Conservation (phyloP, 2,329 filamentous ascomycete species). For the Pyrenochaeta sp. region DNA sequence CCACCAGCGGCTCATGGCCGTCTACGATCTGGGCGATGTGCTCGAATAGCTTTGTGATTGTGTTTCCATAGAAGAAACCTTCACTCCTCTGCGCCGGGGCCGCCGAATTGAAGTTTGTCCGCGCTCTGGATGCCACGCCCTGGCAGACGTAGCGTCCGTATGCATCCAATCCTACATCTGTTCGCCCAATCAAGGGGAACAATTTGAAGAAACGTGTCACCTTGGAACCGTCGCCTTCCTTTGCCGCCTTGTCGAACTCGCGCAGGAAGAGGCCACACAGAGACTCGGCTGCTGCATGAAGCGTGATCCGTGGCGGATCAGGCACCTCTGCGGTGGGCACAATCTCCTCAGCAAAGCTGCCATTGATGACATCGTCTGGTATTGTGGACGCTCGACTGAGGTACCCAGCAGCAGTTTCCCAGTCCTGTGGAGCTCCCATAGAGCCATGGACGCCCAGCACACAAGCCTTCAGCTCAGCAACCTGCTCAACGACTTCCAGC, state of each 20-base stretch:
- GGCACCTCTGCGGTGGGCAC: constrained; percentile 96
- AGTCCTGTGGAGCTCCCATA: constrained; percentile 98
- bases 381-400: constrained; percentile 83
- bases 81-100: constrained; percentile 71
- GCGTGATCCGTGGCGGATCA: constrained; percentile 84
- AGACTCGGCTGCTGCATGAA: constrained; percentile 87
- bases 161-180: constrained; percentile 89
- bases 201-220: constrained; percentile 98
- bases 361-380: constrained; percentile 79
- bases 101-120: constrained; percentile 78
- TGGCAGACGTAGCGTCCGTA: constrained; percentile 97
- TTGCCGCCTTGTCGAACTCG: constrained; percentile 92
- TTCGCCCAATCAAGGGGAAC: constrained; percentile 90
- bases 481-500: constrained; percentile 90
- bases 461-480: constrained; percentile 95
- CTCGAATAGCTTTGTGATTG: constrained; percentile 91
- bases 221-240: constrained; percentile 84
- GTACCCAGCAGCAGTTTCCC: constrained; percentile 95
- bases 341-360: constrained; percentile 87
- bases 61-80: constrained; percentile 89
- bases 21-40: constrained; percentile 98
- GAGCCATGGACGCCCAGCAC: constrained; percentile 92
- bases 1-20: constrained; percentile 86
- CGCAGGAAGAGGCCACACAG: constrained; percentile 89
- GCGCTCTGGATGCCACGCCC: constrained; percentile 85